Base-by-base conservation (phyloP, 495 filamentous ascomycete genomes). In the Jackrogersella minutella region DNA sequence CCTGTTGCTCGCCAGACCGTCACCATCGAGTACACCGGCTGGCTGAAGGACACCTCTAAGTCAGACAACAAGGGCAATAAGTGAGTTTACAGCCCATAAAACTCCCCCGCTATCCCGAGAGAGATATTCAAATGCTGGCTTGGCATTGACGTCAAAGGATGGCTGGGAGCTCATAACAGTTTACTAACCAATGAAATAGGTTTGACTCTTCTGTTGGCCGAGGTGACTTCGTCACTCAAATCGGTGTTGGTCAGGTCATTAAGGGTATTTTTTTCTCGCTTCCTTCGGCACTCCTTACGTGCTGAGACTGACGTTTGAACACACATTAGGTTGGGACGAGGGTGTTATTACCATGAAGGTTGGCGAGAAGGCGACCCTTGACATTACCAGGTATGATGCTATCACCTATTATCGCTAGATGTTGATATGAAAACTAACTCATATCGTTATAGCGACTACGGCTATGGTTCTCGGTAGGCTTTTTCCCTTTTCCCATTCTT, bases 1-100 rank as follows among this genome's bases (percentile, higher is more conserved):
- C 90, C 92, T 41, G 68, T 77, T 66, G 72, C 74, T 13, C 88
- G 90, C 19, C 86, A 93, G 73, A 81, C 72, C 13, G 89, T 96
- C 69, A 84, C 84, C 66, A 93, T 96, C 68, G 88, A 91, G 76
- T 96, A 95, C 81, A 92, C 88, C 17, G 92, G 92, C 64, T 93
- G 85, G 78, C 82, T 96, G 41, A 90, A 90, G 79, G 90, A 93
- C 65, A 73, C 77, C 24, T 74, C 62, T 55, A 78, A 85, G 73
- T 77, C 81, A 6, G 74, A 80, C 19, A 75, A 78, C 55, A 85
- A 82, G 75, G 84, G 84, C 34, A 26, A 62, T 0, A 19, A 81
- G 83, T 85, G 62, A 72, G 81, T 77, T 33, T 8, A 37, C 37
- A 19, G 44, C 50, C 50, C 13, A 4, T 34, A 13, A 16, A n/a